These are phyloP conservation scores for Podospora tetraspora DNA, from an alignment of 495 filamentous ascomycete species.

Conservation along the genomic window DNA sequence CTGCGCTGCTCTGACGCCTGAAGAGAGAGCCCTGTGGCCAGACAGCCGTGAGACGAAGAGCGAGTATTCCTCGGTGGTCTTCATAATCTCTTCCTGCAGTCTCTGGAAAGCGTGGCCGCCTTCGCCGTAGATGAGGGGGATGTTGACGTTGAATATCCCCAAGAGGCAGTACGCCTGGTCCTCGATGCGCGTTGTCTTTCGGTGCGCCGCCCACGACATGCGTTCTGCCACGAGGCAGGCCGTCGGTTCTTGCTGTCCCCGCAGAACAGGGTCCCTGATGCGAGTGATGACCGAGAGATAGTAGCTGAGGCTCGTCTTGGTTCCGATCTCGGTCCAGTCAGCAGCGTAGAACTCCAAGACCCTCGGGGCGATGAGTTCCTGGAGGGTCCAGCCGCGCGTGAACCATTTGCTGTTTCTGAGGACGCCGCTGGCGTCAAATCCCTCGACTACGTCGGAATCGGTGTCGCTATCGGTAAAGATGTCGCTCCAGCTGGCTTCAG, in stretches of 20 bases:
- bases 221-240: not conserved
- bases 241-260: not conserved
- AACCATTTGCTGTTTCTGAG: not conserved
- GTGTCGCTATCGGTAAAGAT: not conserved
- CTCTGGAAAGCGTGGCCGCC: constrained; percentile 20
- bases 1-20: not conserved
- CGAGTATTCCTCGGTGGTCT: not conserved
- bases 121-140: constrained; percentile 29
- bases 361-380: not conserved
- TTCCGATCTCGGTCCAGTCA: not conserved
- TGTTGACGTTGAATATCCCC: constrained; percentile 27
- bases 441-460: not conserved
- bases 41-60: not conserved
- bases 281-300: not conserved
- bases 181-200: constrained; percentile 13
- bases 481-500: not conserved
- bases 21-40: not conserved
- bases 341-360: not conserved
- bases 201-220: not conserved
- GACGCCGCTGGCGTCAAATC: not conserved
- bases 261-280: not conserved
- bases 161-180: constrained; percentile 25
- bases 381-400: not conserved
- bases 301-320: not conserved
- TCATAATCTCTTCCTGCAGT: constrained; percentile 4